phyloP scores from a whole-genome alignment of 139 green algal species.

The Yamagishiella unicocca region DNA sequence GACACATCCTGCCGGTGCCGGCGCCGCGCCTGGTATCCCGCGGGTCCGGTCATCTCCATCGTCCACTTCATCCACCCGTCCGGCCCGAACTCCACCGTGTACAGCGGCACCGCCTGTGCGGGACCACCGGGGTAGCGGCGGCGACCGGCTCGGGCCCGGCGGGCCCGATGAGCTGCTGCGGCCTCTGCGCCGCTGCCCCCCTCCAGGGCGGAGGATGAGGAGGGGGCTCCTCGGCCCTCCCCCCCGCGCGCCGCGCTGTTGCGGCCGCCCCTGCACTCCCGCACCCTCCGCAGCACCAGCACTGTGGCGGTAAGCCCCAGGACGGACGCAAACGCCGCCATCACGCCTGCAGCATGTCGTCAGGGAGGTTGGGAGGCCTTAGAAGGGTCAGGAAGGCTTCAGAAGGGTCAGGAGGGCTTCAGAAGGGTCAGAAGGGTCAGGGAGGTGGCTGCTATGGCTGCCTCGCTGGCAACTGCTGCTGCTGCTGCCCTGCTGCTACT shows the following conservation, averaged over 20 bases:
- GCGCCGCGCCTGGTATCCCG: too few relatives aligned
- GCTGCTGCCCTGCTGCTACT: too few relatives aligned
- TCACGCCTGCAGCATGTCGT: neutral
- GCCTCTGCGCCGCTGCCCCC: neutral
- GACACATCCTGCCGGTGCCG: neutral
- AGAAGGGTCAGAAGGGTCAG: neutral
- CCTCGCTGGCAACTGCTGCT: too few relatives aligned
- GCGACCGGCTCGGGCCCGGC: neutral
- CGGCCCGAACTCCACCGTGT: neutral
- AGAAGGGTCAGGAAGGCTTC: neutral
- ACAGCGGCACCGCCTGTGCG: neutral
- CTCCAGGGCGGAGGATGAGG: neutral
- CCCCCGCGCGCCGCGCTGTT: neutral
- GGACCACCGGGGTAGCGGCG: neutral
- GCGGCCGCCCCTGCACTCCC: neutral
- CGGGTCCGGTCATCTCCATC: neutral
- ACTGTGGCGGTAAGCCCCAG: slow-evolving; percentile 3
- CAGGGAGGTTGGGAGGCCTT: neutral
- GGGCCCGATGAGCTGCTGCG: neutral
- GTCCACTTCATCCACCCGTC: neutral
- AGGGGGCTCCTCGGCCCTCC: neutral
- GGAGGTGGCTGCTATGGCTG: too few relatives aligned
- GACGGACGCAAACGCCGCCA: neutral
- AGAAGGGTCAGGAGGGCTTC: neutral
- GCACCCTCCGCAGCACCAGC: neutral